Percentiles rank a stretch among this genome's conserved stretches.
Conservation (phyloP, 345 rosid genomes). For the Aurinia saxatilis region DNA sequence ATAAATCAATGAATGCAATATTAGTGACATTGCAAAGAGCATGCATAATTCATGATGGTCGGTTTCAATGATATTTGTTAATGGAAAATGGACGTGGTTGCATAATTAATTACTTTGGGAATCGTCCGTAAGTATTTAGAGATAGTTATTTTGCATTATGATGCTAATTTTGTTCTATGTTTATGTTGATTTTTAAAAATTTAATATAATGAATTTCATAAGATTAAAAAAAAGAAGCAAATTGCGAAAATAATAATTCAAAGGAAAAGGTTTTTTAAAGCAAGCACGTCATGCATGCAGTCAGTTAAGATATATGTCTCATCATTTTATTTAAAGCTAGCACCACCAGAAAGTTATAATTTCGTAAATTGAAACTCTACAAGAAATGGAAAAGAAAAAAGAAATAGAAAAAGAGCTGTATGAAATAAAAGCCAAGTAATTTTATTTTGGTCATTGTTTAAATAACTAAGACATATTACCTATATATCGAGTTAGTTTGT, state of each 20-base stretch:
- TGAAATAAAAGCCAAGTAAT: background rate
- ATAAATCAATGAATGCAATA: no score
- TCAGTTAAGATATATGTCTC: slow-evolving; percentile 6
- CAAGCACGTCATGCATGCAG: slow-evolving; percentile 12
- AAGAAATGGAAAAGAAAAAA: no score
- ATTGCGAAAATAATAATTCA: background rate
- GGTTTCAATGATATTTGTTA: no score
- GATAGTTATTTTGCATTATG: no score
- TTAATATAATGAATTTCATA: no score
- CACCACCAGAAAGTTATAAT: slow-evolving; percentile 6
- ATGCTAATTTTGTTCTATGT: no score
- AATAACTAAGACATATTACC: background rate
- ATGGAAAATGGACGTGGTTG: no score
- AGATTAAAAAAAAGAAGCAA: background rate
- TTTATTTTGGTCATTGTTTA: background rate
- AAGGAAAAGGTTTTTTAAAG: background rate
- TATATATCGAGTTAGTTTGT: background rate
- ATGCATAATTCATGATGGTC: no score
- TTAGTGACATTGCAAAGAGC: no score
- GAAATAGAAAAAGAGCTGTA: background rate
- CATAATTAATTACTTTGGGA: no score
- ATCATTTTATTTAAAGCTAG: slow-evolving; percentile 5
- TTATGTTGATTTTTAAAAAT: no score
- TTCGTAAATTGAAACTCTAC: background rate
- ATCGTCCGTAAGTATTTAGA: no score